Evolutionary conservation across 768 basidiomycete species (phyloP).

Genomic region (Rhodocollybia butyracea): DNA sequence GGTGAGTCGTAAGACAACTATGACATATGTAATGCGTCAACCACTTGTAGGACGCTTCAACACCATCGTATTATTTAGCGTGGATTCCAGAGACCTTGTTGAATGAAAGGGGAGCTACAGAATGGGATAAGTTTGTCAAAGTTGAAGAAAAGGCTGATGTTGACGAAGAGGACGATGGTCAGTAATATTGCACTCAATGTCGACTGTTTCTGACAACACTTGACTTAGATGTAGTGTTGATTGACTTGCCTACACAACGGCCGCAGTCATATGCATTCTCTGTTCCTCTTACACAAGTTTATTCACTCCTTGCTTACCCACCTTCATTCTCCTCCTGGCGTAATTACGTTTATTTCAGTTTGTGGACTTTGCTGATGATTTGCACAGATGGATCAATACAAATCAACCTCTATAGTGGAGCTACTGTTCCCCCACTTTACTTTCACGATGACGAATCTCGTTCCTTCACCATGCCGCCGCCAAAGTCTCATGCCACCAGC

Average conservation of each 20-base stretch:
- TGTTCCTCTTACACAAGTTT: constrained; percentile 86
- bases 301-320: constrained; percentile 82
- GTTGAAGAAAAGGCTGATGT: constrained; percentile 64
- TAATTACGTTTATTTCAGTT: constrained; percentile 26
- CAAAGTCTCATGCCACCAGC: constrained; percentile 27
- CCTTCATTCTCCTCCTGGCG: constrained; percentile 86
- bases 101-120: constrained; percentile 74
- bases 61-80: constrained; percentile 77
- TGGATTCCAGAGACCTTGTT: constrained; percentile 92
- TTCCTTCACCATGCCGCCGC: constrained; percentile 60
- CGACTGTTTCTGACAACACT: constrained; percentile 7
- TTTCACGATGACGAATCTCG: constrained; percentile 97
- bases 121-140: constrained; percentile 89
- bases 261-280: constrained; percentile 95
- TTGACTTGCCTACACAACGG: constrained; percentile 77
- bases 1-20: constrained; percentile 37
- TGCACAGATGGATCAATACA: constrained; percentile 78
- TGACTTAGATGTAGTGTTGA: constrained; percentile 71
- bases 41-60: constrained; percentile 58
- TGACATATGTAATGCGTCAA: constrained; percentile 5
- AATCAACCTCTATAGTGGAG: constrained; percentile 83
- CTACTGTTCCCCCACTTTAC: constrained; percentile 84
- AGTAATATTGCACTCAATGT: constrained; percentile 4
- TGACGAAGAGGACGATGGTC: constrained; percentile 75
- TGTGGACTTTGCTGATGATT: neutral